Evolutionary conservation across 2,329 filamentous ascomycete genomes (phyloP).

Genomic region (Nannizziopsis barbatae): DNA sequence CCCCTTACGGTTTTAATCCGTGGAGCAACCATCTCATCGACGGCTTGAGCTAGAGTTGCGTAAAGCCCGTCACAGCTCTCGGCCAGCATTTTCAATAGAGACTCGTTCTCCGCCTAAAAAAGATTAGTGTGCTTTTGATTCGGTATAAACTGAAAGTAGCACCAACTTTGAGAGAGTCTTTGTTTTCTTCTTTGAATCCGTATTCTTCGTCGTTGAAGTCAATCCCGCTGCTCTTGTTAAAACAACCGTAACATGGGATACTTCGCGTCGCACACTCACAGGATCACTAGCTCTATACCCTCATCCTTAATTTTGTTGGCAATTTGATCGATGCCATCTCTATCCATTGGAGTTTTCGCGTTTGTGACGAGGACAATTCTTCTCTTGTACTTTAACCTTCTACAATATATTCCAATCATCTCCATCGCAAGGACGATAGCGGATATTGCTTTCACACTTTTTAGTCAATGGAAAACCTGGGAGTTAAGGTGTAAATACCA

Average conservation of each 20-base stretch:
- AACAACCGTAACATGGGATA: not conserved
- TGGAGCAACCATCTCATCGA: conserved; percentile 67
- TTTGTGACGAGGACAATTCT: conserved; percentile 80
- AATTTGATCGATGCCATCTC: conserved; percentile 59
- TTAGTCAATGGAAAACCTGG: not conserved
- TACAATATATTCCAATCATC: conserved; percentile 71
- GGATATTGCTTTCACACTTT: conserved; percentile 49
- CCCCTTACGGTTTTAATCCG: conserved; percentile 64
- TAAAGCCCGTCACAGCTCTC: conserved; percentile 60
- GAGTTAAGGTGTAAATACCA: conserved; percentile 35
- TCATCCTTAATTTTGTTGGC: conserved; percentile 61
- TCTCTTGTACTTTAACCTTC: conserved; percentile 68
- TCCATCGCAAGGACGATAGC: conserved; percentile 75
- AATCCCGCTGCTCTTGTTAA: conserved; percentile 50
- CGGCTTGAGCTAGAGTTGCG: conserved; percentile 77
- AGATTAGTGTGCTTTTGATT: not conserved
- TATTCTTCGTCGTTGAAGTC: conserved; percentile 90
- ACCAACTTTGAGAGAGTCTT: conserved; percentile 55
- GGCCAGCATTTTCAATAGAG: conserved; percentile 51
- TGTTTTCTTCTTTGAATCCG: conserved; percentile 85
- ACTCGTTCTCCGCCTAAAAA: conserved; percentile 57
- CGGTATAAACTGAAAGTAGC: not conserved
- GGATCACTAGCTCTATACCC: conserved; percentile 63
- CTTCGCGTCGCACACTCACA: conserved; percentile 46
- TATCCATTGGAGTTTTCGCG: conserved; percentile 60